These are phyloP conservation scores for Neoascochyta sp. DNA, from an alignment of 2,329 filamentous ascomycete species.

Conservation along the genomic window DNA sequence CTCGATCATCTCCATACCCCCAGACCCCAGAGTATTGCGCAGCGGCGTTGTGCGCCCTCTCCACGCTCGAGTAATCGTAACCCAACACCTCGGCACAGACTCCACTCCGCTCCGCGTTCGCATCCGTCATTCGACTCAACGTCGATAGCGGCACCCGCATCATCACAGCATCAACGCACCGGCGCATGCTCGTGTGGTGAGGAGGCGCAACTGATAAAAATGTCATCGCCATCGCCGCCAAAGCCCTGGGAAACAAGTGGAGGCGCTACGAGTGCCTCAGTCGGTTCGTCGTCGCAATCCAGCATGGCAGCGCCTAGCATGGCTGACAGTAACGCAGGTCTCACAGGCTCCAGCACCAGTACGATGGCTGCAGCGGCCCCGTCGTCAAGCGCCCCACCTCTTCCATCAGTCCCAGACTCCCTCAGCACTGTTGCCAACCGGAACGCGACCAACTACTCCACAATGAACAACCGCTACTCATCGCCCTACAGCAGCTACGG, in stretches of 20 bases:
- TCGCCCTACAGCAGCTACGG: slow-evolving; percentile 47
- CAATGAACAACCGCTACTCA: slow-evolving; percentile 53
- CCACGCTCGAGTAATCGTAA: too few species aligned
- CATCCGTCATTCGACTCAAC: slow-evolving; percentile 11
- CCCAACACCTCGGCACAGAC: too few species aligned
- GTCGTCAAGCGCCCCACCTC: slow-evolving; percentile 53
- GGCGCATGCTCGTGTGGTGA: slow-evolving; percentile 25
- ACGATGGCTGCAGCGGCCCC: slow-evolving; percentile 45
- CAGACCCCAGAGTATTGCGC: too few species aligned
- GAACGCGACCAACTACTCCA: slow-evolving; percentile 79
- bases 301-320: slow-evolving; percentile 11
- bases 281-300: slow-evolving; percentile 28
- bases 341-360: slow-evolving; percentile 34
- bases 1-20: too few species aligned
- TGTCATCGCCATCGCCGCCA: slow-evolving; percentile 72
- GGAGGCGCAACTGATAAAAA: slow-evolving; percentile 30
- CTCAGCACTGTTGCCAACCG: slow-evolving; percentile 78
- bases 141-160: slow-evolving; percentile 7
- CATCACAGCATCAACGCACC: slow-evolving; percentile 8
- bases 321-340: slow-evolving; percentile 29
- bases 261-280: slow-evolving; percentile 47
- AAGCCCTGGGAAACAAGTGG: slow-evolving; percentile 94
- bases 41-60: too few species aligned
- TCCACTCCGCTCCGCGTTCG: too few species aligned
- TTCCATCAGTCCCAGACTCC: slow-evolving; percentile 77